These are phyloP conservation scores for Zoysia matrella DNA, from an alignment of 202 grass and related monocot genomes.

Conservation along the genomic window DNA sequence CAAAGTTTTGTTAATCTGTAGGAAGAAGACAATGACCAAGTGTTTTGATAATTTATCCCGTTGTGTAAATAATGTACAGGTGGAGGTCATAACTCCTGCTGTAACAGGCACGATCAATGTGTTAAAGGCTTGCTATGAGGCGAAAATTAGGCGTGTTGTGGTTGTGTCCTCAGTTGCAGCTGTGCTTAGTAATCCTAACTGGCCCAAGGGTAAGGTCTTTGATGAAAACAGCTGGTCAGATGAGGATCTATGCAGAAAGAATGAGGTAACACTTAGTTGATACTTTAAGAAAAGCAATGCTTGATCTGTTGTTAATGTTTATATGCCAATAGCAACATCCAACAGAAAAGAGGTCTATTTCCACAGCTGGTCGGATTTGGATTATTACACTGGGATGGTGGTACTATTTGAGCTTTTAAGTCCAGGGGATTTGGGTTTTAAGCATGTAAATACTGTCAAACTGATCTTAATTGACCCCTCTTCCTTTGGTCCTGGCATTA, in stretches of 20 bases:
- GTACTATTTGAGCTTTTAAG: too few species aligned
- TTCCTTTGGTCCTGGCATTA: too few species aligned
- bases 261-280: slow-evolving; percentile 42
- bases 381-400: too few species aligned
- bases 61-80: slow-evolving; percentile 31
- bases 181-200: slow-evolving; percentile 47
- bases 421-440: too few species aligned
- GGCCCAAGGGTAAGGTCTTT: slow-evolving; percentile 54
- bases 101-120: slow-evolving; percentile 71
- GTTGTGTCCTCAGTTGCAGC: slow-evolving; percentile 58
- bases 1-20: not conserved
- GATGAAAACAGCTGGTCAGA: slow-evolving; percentile 73
- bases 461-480: too few species aligned
- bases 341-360: too few species aligned
- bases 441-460: too few species aligned
- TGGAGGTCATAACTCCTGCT: slow-evolving; percentile 61
- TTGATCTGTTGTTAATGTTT: not conserved
- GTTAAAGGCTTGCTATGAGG: slow-evolving; percentile 60
- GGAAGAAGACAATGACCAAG: not conserved
- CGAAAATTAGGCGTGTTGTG: slow-evolving; percentile 69
- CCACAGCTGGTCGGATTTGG: too few species aligned
- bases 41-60: not conserved
- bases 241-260: slow-evolving; percentile 63
- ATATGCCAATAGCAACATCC: not conserved
- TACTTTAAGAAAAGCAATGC: not conserved